Evolutionary conservation across 768 basidiomycete genomes (phyloP), one percentile per base, ranked within the genome.

Genomic region (Dacryopinax spathularia): DNA sequence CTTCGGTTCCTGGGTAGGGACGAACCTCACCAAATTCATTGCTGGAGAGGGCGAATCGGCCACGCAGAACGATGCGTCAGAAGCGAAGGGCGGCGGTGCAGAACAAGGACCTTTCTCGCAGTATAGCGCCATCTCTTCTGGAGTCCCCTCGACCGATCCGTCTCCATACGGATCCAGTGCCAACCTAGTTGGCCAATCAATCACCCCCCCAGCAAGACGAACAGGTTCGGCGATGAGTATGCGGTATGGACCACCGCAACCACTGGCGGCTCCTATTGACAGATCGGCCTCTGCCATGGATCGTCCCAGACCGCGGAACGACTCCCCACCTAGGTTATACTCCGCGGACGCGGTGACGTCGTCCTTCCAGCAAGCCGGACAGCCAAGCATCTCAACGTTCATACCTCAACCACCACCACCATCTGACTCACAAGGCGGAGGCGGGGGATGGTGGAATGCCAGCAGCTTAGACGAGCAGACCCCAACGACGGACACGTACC

Each of bases 1-100:
- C 34, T 84, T 98, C 60, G 89, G 93, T 29, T 87, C 85, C 43
- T 97, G 93, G 87, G 79, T 98, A 27, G 95, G 92, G 74, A 88
- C 89, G 13, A 83, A 88, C 18, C 83, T 99, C 70, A 91, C 91
- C 16, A 94, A 94, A 71, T 86, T 99, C 68, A 92, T 99, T 65
- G 90, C 94, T 9, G 96, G 95, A 1, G 93, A 96, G 61, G 82
- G 79, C n/a, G 88, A 88, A 22, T 64, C 64, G 12, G 22, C 60
- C 36, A 72, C 76, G 10, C 68, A 73, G 27, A 70, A 74, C 0
- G 63, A 69, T 34, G 56, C 35, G 63, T 65, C 56, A 67, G 64
- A 1, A 64, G 62, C 65, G 80, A 12, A 70, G 72, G 5, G 73
- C 72, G 13, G 77, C 75, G 35, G 77, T 77, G 31, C 73, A 59